Percentiles rank a stretch among this genome's conserved stretches.
These are phyloP conservation scores for Penicillium sumatraense DNA, from an alignment of 2,329 filamentous ascomycete genomes.

Conservation along the genomic window DNA sequence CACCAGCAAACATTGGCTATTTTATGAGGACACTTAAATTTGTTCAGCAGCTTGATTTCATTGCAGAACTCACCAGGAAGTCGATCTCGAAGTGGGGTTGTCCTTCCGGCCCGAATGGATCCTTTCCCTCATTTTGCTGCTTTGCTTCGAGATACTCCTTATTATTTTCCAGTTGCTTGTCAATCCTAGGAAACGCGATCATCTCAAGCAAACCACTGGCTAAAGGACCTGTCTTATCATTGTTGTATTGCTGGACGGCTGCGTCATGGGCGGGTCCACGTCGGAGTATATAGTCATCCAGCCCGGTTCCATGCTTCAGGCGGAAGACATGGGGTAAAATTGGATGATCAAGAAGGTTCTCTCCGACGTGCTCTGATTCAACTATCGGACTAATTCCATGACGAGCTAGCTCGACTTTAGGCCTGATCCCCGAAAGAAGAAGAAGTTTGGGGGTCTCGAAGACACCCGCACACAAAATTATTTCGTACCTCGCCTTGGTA, in stretches of 20 bases:
- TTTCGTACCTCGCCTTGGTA: conserved; percentile 54
- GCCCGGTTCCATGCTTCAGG: conserved; percentile 46
- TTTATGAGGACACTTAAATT: no score
- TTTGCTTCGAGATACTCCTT: conserved; percentile 52
- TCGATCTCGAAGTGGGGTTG: conserved; percentile 66
- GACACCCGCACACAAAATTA: conserved; percentile 53
- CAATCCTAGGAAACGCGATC: conserved; percentile 20
- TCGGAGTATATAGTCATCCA: conserved; percentile 47
- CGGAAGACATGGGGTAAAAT: conserved; percentile 46
- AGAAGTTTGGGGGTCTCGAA: conserved; percentile 59
- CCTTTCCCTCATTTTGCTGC: conserved; percentile 44
- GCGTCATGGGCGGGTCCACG: conserved; percentile 37
- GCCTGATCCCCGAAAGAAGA: conserved; percentile 55
- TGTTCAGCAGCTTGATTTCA: no score
- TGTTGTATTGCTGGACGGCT: conserved; percentile 40
- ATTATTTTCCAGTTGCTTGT: conserved; percentile 46
- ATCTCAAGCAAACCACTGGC: conserved; percentile 16
- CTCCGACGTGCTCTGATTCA: conserved; percentile 30
- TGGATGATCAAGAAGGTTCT: conserved; percentile 42
- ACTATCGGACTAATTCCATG: conserved; percentile 37
- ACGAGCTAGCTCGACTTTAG: conserved; percentile 29
- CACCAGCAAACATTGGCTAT: no score
- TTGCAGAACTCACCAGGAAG: conserved; percentile 63
- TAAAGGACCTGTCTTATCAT: conserved; percentile 45
- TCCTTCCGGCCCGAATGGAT: conserved; percentile 59